Evolutionary conservation across 2,329 filamentous ascomycete species (phyloP), one percentile per base, ranked within the genome.

Genomic region (Monosporascus sp.): DNA sequence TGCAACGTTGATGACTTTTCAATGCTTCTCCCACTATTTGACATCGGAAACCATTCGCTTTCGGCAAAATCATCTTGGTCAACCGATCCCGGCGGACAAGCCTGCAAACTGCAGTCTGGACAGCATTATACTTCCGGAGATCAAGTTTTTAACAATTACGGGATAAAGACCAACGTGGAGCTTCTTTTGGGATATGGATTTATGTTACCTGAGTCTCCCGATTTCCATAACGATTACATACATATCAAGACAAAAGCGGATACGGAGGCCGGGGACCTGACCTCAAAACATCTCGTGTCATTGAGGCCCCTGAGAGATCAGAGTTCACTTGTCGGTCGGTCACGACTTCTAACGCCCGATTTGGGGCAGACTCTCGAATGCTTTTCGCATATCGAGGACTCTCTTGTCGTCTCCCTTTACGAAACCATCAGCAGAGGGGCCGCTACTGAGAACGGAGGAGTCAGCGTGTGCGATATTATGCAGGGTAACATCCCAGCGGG

Each of bases 101-200:
- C 58, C 20, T 83, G 79, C 55, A 68, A 65, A 8, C 71, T 85
- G 9, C 63, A 67, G 17, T 73, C 75, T 8, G 65, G 63, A 19
- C 70, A 73, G 52, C 55, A 60, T 1, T 78, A 85, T 60, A 48
- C 58, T 5, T 70, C 80, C 0, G 82, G 84, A 0, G 68, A 81
- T 31, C 80, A 84, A 59, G 68, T 84, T 1, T 69, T 63, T 55
- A 69, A 68, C 50, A 90, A 89, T 66, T 91, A 91, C 63, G 87
- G 87, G 31, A 68, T 74, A 63, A 88, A 89, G 68, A 88, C 86
- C 7, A 91, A 91, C 62, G 86, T 85, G 54, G 86, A 89, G 70
- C 72, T 87, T 24, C 74, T 87, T 1, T 70, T 87, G 2, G 83
- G 78, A 0, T 87, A 87, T 62, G 82, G 83, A 2, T 87, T 87